These are phyloP conservation scores for Helminthosporium solani DNA, from an alignment of 2,329 filamentous ascomycete species.

Conservation along the genomic window DNA sequence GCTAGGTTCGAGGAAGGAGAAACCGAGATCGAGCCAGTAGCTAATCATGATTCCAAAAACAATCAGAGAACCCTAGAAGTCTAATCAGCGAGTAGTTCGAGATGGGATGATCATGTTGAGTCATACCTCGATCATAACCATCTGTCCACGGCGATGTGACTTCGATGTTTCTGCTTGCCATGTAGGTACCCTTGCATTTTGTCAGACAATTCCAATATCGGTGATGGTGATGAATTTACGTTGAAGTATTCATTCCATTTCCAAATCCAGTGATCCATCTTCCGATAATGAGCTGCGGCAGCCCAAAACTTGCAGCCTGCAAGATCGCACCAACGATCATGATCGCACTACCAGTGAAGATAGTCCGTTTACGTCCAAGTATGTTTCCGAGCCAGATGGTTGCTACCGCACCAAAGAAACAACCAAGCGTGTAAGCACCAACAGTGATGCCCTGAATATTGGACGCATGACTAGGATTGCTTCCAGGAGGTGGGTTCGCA, in stretches of 20 bases:
- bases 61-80: conserved; percentile 50
- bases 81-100: neutral
- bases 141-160: conserved; percentile 47
- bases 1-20: conserved; percentile 52
- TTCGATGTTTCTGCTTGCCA: conserved; percentile 52
- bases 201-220: neutral
- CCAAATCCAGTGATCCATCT: conserved; percentile 54
- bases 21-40: conserved; percentile 46
- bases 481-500: conserved; percentile 35
- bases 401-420: conserved; percentile 48
- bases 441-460: conserved; percentile 48
- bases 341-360: conserved; percentile 60
- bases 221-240: neutral
- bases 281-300: conserved; percentile 49
- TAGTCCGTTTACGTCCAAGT: conserved; percentile 58
- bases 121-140: conserved; percentile 49
- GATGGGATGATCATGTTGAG: neutral
- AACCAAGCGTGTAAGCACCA: conserved; percentile 44
- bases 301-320: conserved; percentile 54
- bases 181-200: conserved; percentile 37
- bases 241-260: conserved; percentile 44
- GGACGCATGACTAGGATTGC: conserved; percentile 37
- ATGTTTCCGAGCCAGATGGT: conserved; percentile 56
- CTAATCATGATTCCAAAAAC: conserved; percentile 47
- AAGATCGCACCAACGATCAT: conserved; percentile 62